phyloP scores from a whole-genome alignment of 805 yeast genomes.

The Suhomyces sp. region DNA sequence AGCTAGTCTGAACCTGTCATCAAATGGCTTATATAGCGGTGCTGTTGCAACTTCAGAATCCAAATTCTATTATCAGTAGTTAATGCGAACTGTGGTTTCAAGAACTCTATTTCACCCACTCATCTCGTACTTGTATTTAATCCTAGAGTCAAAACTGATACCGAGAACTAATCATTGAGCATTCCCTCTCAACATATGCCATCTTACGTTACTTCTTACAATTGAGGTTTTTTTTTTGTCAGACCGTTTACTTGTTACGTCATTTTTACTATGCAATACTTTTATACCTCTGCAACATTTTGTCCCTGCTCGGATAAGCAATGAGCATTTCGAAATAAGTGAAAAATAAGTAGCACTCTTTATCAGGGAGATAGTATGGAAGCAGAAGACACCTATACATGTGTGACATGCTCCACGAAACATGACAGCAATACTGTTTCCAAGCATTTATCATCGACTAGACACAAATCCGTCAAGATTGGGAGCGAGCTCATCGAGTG shows the following conservation, averaged over 20 bases:
- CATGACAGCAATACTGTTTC: constrained; percentile 40
- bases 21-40: too few species aligned
- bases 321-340: background rate
- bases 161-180: too few species aligned
- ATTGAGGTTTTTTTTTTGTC: background rate
- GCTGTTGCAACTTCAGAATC: too few species aligned
- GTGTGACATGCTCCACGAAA: constrained; percentile 44
- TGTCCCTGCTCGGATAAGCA: background rate
- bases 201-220: background rate
- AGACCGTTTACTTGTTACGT: background rate
- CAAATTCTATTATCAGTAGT: too few species aligned
- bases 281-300: too few species aligned
- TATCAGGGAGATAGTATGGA: background rate
- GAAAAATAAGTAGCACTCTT: background rate
- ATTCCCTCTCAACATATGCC: background rate
- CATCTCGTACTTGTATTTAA: background rate
- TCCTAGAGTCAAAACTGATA: background rate
- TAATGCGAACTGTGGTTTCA: too few species aligned
- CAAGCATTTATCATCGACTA: constrained; percentile 50
- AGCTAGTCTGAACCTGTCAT: too few species aligned
- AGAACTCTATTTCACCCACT: constrained; percentile 31
- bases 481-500: constrained; percentile 47
- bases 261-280: background rate
- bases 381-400: constrained; percentile 26
- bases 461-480: constrained; percentile 49